Evolutionary conservation across 305 asterid species (phyloP), one percentile per base, ranked within the genome.

Genomic region (Fraxinus velutina): DNA sequence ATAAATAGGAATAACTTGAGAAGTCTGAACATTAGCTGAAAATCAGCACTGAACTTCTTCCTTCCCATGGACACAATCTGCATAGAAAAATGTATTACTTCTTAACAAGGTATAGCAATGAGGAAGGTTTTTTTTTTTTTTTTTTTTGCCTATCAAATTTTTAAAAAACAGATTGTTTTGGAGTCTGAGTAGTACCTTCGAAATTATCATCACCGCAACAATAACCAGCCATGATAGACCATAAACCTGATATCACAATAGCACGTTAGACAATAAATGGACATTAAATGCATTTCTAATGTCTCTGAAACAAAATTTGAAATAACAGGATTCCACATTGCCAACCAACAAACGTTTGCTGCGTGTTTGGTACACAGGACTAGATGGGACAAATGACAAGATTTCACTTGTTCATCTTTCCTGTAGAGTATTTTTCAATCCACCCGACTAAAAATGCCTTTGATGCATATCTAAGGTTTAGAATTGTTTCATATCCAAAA

Each of bases 1-100:
- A 96, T 85, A 76, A 94, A 96, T 76, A 92, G 80, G 85, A 93
- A 83, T 70, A 93, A 88, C 89, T 96, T 96, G 29, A 96, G 93
- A 21, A 94, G 95, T 84, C 99, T 86, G 97, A 94, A 94, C 94
- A 93, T 86, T 85, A 96, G 90, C 91, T 96, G 99, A 90, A 94
- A 94, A 88, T 96, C 92, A n/a, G 99, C 97, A 52, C 98, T 92
- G 85, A 94, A 94, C 90, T 79, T 91, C 90, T 90, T 86, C 85
- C 99, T 90, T 57, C 99, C 99, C 98, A 92, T 86, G 15, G 99
- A 89, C 81, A 96, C 96, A 0, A 96, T 89, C 98, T 94, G 92
- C 85, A 84, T 39, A 74, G 81, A 39, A 68, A 85, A 10, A 71
- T 42, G 55, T 44, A 57, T 78, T 66, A 66, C 73, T 66, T 66